Conservation (phyloP, 2,329 filamentous ascomycete genomes). For the Pleurostoma richardsiae region DNA sequence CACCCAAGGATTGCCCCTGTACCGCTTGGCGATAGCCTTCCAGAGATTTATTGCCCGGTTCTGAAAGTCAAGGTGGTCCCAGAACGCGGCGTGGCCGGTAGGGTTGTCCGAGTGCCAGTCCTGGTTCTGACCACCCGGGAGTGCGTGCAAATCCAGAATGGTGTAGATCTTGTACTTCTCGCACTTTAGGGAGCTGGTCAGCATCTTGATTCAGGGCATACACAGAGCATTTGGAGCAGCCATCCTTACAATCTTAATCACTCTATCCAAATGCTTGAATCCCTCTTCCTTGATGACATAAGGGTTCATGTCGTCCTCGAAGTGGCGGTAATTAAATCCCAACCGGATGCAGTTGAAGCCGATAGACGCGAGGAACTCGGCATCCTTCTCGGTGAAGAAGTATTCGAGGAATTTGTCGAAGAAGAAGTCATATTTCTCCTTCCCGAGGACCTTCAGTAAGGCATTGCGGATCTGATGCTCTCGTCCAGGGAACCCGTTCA, state of each 20-base stretch:
- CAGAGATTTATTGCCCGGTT: slow-evolving; percentile 38
- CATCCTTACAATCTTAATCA: slow-evolving; percentile 30
- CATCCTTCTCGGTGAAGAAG: slow-evolving; percentile 41
- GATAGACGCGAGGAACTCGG: slow-evolving; percentile 38
- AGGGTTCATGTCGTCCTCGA: slow-evolving; percentile 47
- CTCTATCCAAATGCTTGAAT: slow-evolving; percentile 42
- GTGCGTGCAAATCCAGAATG: slow-evolving; percentile 38
- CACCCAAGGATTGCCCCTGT: slow-evolving; percentile 33
- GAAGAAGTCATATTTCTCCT: slow-evolving; percentile 41
- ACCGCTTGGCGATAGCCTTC: slow-evolving; percentile 33
- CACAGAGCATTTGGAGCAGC: not conserved
- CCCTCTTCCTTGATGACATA: slow-evolving; percentile 39
- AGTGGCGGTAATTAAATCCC: slow-evolving; percentile 41
- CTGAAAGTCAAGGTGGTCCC: slow-evolving; percentile 41
- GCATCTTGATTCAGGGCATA: slow-evolving; percentile 25
- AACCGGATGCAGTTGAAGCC: slow-evolving; percentile 37
- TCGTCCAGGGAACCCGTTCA: slow-evolving; percentile 41
- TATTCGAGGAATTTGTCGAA: slow-evolving; percentile 41
- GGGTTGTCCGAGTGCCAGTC: slow-evolving; percentile 40
- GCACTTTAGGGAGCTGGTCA: slow-evolving; percentile 21
- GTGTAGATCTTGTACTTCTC: slow-evolving; percentile 34
- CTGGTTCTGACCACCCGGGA: slow-evolving; percentile 40
- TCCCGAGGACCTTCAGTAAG: slow-evolving; percentile 35
- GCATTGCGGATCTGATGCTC: slow-evolving; percentile 37
- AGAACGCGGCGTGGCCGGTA: slow-evolving; percentile 33